Conservation (phyloP, 2,329 filamentous ascomycete genomes). For the Alternaria panax region DNA sequence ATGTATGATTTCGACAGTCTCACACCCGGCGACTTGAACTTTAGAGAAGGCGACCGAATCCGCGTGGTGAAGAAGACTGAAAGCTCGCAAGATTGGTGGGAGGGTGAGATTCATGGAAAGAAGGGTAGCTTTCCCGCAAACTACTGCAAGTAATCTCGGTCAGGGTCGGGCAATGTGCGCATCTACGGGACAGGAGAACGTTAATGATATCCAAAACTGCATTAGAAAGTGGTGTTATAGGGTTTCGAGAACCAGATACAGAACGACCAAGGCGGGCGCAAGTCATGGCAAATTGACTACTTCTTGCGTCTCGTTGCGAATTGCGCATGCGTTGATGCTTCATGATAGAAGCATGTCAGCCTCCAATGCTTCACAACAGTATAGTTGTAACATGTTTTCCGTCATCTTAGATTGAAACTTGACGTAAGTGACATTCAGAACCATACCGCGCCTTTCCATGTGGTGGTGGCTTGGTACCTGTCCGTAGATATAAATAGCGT, state of each 20-base stretch:
- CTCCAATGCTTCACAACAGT: neutral
- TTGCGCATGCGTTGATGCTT: neutral
- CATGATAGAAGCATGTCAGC: neutral
- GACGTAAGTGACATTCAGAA: neutral
- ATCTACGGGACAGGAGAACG: neutral
- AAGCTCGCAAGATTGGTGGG: conserved; percentile 87
- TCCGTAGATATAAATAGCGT: neutral
- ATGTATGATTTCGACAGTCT: conserved; percentile 78
- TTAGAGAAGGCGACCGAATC: conserved; percentile 79
- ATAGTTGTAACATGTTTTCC: neutral
- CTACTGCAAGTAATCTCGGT: conserved; percentile 65
- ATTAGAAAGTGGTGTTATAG: conserved; percentile 29
- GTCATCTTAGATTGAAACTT: neutral
- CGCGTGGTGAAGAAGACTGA: conserved; percentile 78
- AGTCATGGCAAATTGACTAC: neutral
- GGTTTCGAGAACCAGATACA: neutral
- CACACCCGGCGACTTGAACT: conserved; percentile 72
- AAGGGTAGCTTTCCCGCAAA: conserved; percentile 83
- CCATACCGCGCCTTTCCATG: neutral
- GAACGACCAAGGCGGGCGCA: neutral
- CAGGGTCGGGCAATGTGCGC: neutral
- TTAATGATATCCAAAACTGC: conserved; percentile 34
- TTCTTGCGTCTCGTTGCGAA: neutral
- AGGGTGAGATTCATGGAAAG: conserved; percentile 74
- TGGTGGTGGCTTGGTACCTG: neutral